These are phyloP conservation scores for Byssochlamys sp. DNA, from an alignment of 2,329 filamentous ascomycete species.

Conservation along the genomic window DNA sequence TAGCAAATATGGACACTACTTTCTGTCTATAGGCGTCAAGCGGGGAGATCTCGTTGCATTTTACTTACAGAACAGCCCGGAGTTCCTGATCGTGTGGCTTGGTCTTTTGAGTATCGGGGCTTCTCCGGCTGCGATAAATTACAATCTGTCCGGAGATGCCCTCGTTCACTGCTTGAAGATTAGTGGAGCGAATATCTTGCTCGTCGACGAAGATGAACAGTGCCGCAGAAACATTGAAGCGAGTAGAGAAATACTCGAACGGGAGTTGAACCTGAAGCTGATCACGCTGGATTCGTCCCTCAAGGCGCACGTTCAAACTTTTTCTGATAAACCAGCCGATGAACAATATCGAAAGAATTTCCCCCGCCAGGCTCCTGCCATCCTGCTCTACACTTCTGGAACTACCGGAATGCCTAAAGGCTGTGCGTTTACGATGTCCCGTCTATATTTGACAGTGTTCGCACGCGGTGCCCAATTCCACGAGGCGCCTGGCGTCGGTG, in stretches of 20 bases:
- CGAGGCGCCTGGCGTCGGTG: slow-evolving; percentile 16
- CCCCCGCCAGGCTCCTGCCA: slow-evolving; percentile 46
- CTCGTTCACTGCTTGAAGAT: slow-evolving; percentile 57
- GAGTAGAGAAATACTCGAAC: slow-evolving; percentile 38
- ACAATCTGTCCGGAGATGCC: slow-evolving; percentile 55
- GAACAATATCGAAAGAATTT: slow-evolving; percentile 48
- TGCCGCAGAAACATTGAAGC: slow-evolving; percentile 51
- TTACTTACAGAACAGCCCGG: slow-evolving; percentile 58
- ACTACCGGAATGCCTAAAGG: slow-evolving; percentile 70
- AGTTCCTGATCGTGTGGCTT: slow-evolving; percentile 58
- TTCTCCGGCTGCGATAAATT: slow-evolving; percentile 62
- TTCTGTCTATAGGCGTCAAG: slow-evolving; percentile 49
- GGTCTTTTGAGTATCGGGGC: slow-evolving; percentile 57
- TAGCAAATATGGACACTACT: slow-evolving; percentile 55
- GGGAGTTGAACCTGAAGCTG: slow-evolving; percentile 50
- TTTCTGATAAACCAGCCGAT: slow-evolving; percentile 43
- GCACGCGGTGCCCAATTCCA: slow-evolving; percentile 23
- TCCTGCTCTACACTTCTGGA: slow-evolving; percentile 64
- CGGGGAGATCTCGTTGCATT: slow-evolving; percentile 54
- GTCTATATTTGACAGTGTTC: slow-evolving; percentile 32
- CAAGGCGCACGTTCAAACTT: slow-evolving; percentile 39
- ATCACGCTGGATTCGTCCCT: slow-evolving; percentile 43
- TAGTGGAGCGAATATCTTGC: slow-evolving; percentile 45
- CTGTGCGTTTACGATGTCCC: slow-evolving; percentile 49
- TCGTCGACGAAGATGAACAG: slow-evolving; percentile 49